Evolutionary conservation across 305 asterid genomes (phyloP).

Genomic region (Withania somnifera): DNA sequence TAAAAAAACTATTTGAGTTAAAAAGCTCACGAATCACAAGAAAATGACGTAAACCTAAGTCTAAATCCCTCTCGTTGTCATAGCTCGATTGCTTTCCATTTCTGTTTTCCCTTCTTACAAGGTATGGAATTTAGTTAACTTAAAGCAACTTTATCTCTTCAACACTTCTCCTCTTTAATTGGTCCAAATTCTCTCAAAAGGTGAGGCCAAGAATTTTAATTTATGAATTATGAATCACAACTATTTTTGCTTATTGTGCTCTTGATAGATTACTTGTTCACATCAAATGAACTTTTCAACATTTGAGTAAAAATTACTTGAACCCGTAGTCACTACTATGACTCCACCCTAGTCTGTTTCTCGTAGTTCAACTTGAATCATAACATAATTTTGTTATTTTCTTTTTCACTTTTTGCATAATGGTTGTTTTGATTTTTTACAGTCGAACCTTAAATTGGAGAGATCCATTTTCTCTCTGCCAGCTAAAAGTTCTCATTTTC

Average conservation of each 20-base stretch:
- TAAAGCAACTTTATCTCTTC: not conserved
- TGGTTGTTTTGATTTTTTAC: not conserved
- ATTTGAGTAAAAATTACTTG: no score
- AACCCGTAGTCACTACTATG: no score
- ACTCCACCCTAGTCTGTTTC: no score
- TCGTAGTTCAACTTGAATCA: not conserved
- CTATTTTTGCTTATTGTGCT: no score
- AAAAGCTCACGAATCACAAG: not conserved
- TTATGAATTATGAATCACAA: no score
- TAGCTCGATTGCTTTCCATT: not conserved
- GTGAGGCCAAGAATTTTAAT: no score
- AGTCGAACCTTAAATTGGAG: not conserved
- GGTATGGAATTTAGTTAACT: not conserved
- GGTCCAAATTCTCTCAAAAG: no score
- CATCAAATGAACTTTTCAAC: no score
- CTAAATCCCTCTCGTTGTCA: constrained; percentile 3
- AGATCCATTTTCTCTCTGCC: not conserved
- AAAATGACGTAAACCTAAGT: not conserved
- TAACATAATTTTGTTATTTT: not conserved
- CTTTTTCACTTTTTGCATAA: not conserved
- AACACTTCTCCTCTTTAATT: not conserved
- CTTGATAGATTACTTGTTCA: no score
- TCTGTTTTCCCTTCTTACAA: not conserved
- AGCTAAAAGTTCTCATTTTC: no score
- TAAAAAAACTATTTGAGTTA: not conserved